These are phyloP conservation scores for Asparagopsis taxiformis DNA, from an alignment of 31 red algal species.

Conservation along the genomic window DNA sequence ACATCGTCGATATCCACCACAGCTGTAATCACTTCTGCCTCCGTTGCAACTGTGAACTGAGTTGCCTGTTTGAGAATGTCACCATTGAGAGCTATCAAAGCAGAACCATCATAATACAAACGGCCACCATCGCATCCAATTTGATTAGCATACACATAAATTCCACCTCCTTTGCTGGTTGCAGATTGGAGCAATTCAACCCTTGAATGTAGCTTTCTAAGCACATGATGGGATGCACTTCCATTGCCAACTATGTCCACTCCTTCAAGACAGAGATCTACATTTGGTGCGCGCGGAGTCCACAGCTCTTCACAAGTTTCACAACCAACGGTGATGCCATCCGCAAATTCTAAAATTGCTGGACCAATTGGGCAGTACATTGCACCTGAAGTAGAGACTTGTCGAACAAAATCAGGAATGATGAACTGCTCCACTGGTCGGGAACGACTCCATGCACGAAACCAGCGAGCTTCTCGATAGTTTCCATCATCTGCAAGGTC, in stretches of 20 bases:
- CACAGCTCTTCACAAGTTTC: constrained; percentile 98
- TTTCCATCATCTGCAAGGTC: constrained; percentile 90
- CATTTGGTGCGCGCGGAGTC: constrained; percentile 77
- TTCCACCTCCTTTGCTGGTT: constrained; percentile 81
- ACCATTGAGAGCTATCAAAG: constrained; percentile 87
- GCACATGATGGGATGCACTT: constrained; percentile 83
- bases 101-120: constrained; percentile 95
- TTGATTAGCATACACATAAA: constrained; percentile 95
- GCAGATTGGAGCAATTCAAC: constrained; percentile 69
- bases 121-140: constrained; percentile 96
- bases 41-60: constrained; percentile 74
- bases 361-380: constrained; percentile 62
- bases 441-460: constrained; percentile 59
- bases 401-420: constrained; percentile 58
- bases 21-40: constrained; percentile 72
- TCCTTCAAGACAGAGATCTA: constrained; percentile 72
- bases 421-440: constrained; percentile 53
- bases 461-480: constrained; percentile 97
- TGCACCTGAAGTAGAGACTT: constrained; percentile 7
- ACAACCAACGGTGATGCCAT: constrained; percentile 69
- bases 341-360: constrained; percentile 71
- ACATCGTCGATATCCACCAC: constrained; percentile 79
- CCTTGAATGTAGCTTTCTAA: constrained; percentile 81
- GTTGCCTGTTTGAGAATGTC: constrained; percentile 70
- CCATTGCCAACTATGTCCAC: constrained; percentile 88